phyloP scores from a whole-genome alignment of 495 filamentous ascomycete species.

The Ramalina peruviana region DNA sequence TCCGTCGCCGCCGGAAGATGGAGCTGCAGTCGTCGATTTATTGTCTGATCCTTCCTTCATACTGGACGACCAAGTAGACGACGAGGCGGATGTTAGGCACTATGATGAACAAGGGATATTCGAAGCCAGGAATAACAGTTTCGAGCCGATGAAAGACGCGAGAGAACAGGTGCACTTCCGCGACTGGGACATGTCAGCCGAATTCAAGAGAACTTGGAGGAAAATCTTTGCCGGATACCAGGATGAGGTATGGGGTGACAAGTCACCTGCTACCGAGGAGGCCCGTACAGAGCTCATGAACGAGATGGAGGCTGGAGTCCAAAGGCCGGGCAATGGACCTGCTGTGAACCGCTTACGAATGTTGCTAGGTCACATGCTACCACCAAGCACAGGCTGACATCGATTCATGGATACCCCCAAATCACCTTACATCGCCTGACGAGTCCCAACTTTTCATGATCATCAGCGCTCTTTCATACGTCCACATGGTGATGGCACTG shows the following conservation, averaged over 20 bases:
- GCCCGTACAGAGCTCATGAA: slow-evolving; percentile 44
- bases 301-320: neutral
- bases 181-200: slow-evolving; percentile 1
- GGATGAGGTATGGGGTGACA: slow-evolving; percentile 69
- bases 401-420: neutral
- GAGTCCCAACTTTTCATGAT: slow-evolving; percentile 32
- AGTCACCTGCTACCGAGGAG: slow-evolving; percentile 44
- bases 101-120: neutral
- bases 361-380: slow-evolving; percentile 34
- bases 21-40: slow-evolving; percentile 33
- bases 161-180: neutral
- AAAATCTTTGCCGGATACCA: slow-evolving; percentile 50
- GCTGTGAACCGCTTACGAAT: slow-evolving; percentile 36
- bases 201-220: slow-evolving; percentile 36
- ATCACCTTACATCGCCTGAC: neutral
- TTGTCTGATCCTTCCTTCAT: slow-evolving; percentile 39
- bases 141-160: neutral
- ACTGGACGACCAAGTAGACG: slow-evolving; percentile 28
- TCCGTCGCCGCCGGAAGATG: slow-evolving; percentile 17
- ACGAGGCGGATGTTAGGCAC: neutral
- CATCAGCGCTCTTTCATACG: slow-evolving; percentile 65
- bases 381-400: neutral
- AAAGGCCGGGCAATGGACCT: slow-evolving; percentile 20
- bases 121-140: neutral
- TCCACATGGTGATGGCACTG: slow-evolving; percentile 97